Base-by-base conservation (phyloP, 345 rosid species). In the Lenwebbia sp. region DNA sequence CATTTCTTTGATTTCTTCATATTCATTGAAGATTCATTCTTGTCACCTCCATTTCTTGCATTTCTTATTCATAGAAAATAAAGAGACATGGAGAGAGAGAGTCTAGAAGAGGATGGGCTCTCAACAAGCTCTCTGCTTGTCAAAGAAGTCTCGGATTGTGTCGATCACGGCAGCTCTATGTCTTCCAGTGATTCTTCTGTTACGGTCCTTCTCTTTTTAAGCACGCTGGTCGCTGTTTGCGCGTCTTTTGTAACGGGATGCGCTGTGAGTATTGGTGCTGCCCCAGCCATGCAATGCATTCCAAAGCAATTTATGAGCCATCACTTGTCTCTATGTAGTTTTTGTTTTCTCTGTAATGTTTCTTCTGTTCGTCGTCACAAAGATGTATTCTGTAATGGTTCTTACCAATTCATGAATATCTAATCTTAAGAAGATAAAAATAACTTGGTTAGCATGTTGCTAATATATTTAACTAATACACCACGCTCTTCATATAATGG, bases 161-260 rank as follows among this genome's bases (percentile, higher is more conserved):
- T 26, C 70, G 22, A 15, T n/a, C 3, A 11, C 1, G 75, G 82
- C 56, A 9, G 5, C 37, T 14, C 19, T 0, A 15, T 51, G 13
- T 60, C 57, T 21, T 85, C 82, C 51, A 14, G 70, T 3, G 60
- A 54, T 44, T 85, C 91, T 40, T 88, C 90, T 13, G 53, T 83
- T 28, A 88, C 92, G 14, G 83, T 86, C 51, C 62, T 84, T 23
- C 87, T 90, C 55, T 86, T 90, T 21, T 84, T 91, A 15, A 89
- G 95, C 83, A 91, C 96, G 51, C 86, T 92, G 41, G 90, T 94
- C 23, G 92, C 96, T 30, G 91, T 87, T 10, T 84, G 84, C 49
- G 92, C 88, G 19, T 84, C 92, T 51, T 85, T 90, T 22, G 82
- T 62, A 30, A 76, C n/a, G 5, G 91, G 91, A 14, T 90, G 90